Conservation (phyloP, 768 basidiomycete genomes). For the Pleurotus citrinopileatus region DNA sequence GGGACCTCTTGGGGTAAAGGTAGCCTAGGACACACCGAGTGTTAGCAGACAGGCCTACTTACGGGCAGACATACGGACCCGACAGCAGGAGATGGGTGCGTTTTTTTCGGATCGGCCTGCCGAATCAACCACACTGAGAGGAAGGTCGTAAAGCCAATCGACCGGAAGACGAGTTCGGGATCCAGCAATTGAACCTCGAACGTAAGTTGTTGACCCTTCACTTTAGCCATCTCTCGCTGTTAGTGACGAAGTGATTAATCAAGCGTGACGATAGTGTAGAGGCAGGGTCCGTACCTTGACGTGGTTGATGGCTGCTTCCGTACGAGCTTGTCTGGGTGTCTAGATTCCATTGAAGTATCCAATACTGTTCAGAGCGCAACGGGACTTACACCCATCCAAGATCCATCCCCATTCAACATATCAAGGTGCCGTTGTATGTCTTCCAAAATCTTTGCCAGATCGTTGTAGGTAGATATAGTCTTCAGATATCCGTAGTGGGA, state of each 20-base stretch:
- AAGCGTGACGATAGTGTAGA: neutral
- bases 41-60: neutral
- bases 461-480: slow-evolving; percentile 74
- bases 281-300: slow-evolving; percentile 53
- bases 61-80: slow-evolving; percentile 45
- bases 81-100: slow-evolving; percentile 67
- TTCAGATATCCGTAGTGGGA: slow-evolving; percentile 87
- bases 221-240: slow-evolving; percentile 66
- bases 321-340: slow-evolving; percentile 73
- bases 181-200: slow-evolving; percentile 86
- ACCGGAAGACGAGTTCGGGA: slow-evolving; percentile 77
- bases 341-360: slow-evolving; percentile 22
- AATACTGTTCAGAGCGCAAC: neutral
- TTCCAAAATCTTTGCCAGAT: slow-evolving; percentile 70
- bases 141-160: slow-evolving; percentile 83
- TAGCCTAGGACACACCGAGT: slow-evolving; percentile 45
- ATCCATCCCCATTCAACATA: slow-evolving; percentile 68
- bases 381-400: slow-evolving; percentile 76
- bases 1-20: slow-evolving; percentile 87
- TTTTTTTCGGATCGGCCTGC: slow-evolving; percentile 76
- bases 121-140: slow-evolving; percentile 93
- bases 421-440: slow-evolving; percentile 79
- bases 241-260: neutral
- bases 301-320: slow-evolving; percentile 72
- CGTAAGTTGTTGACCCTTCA: slow-evolving; percentile 71